phyloP scores from a whole-genome alignment of 352 stramenopile species.

The Sclerospora graminicola region DNA sequence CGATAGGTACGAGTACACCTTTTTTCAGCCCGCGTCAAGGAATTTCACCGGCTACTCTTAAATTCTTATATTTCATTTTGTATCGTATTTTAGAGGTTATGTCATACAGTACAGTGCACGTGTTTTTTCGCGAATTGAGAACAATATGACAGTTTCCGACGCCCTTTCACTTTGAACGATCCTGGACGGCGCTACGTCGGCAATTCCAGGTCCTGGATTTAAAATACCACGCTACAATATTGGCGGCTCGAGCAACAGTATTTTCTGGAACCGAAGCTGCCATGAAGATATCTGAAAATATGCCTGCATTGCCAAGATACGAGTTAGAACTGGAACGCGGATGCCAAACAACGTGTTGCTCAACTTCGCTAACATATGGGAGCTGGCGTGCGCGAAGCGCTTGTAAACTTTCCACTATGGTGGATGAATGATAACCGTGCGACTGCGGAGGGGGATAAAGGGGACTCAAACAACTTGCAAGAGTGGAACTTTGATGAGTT shows the following conservation, averaged over 20 bases:
- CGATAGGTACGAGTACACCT: too few species aligned
- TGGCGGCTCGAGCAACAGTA: constrained; percentile 30
- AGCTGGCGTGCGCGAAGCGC: constrained; percentile 33
- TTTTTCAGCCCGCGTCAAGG: too few species aligned
- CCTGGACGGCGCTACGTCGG: constrained; percentile 14
- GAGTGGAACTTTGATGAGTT: constrained; percentile 37
- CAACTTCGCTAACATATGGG: constrained; percentile 24
- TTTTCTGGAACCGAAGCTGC: constrained; percentile 25
- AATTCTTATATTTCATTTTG: too few species aligned
- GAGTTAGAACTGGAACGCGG: constrained; percentile 41
- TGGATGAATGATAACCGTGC: constrained; percentile 54
- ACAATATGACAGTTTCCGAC: too few species aligned
- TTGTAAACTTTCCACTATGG: constrained; percentile 51
- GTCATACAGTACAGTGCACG: too few species aligned
- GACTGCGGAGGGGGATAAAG: constrained; percentile 26
- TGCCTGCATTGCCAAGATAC: constrained; percentile 33
- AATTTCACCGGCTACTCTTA: too few species aligned
- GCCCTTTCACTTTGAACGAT: constrained; percentile 37
- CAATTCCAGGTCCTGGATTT: constrained; percentile 30
- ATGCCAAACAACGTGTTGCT: constrained; percentile 38
- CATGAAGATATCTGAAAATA: constrained; percentile 38
- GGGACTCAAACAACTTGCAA: constrained; percentile 37
- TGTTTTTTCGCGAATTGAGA: too few species aligned
- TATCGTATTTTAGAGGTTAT: too few species aligned
- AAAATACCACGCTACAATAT: constrained; percentile 60